Percentiles rank a stretch among this genome's conserved stretches.
phyloP scores from a whole-genome alignment of 2,329 filamentous ascomycete genomes.

The Monilinia fructigena region DNA sequence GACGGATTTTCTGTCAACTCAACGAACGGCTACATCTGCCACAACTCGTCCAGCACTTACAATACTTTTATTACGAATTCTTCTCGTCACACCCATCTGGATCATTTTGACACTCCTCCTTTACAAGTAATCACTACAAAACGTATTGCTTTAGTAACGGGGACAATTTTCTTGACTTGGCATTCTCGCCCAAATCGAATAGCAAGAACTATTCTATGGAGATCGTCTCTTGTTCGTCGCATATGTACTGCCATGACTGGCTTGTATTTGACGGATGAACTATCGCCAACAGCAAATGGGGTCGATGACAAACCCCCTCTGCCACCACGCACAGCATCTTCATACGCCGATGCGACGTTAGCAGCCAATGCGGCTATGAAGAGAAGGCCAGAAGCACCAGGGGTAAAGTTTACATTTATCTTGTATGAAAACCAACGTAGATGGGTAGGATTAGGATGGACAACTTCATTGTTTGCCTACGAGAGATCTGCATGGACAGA shows the following conservation, averaged over 20 bases:
- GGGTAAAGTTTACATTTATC: constrained; percentile 94
- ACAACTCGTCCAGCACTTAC: constrained; percentile 89
- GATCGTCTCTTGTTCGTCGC: constrained; percentile 71
- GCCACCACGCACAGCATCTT: constrained; percentile 35
- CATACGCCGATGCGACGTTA: constrained; percentile 33
- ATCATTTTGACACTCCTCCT: constrained; percentile 75
- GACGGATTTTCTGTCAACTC: constrained; percentile 90
- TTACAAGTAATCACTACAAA: constrained; percentile 83
- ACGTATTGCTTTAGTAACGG: constrained; percentile 78
- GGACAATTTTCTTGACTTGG: constrained; percentile 86
- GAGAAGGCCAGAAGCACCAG: constrained; percentile 58
- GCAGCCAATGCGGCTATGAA: constrained; percentile 42
- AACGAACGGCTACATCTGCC: constrained; percentile 84
- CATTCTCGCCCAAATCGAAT: constrained; percentile 86
- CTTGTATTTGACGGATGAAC: constrained; percentile 63
- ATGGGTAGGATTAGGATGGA: constrained; percentile 96
- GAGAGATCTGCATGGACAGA: constrained; percentile 93
- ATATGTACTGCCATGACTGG: constrained; percentile 75
- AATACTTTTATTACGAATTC: constrained; percentile 81
- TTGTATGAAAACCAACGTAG: constrained; percentile 94
- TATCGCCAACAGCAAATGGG: constrained; percentile 33
- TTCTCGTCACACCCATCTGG: constrained; percentile 88
- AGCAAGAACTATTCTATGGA: constrained; percentile 84
- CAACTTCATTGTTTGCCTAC: constrained; percentile 83
- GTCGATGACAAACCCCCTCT: constrained; percentile 38